Evolutionary conservation across 192 early-diverging fungal genomes (phyloP).

Genomic region (Geranomyces variabilis): DNA sequence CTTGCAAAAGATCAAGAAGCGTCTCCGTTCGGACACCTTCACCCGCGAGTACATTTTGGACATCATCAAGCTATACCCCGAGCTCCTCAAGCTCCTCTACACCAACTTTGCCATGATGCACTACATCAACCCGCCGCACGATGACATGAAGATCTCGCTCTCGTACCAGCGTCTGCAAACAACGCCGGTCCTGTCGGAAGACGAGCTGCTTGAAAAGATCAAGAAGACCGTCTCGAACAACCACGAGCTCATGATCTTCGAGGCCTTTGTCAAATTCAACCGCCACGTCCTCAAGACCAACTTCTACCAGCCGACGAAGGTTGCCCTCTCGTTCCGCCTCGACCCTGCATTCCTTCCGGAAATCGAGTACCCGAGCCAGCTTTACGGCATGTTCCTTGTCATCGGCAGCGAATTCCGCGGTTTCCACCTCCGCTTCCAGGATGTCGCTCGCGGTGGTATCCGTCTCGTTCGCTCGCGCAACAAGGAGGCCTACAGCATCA

Average conservation of each 20-base stretch:
- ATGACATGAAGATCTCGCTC: conserved; percentile 69
- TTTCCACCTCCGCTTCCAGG: conserved; percentile 97
- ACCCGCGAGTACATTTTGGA: conserved; percentile 97
- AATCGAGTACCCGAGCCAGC: conserved; percentile 89
- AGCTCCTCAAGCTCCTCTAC: conserved; percentile 90
- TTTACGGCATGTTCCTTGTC: conserved; percentile 95
- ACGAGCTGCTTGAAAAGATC: conserved; percentile 89
- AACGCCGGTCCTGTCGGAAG: conserved; percentile 74
- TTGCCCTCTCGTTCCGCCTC: conserved; percentile 98
- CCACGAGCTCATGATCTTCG: conserved; percentile 91
- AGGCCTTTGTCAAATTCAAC: conserved; percentile 96
- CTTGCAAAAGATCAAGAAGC: conserved; percentile 96
- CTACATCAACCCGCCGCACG: conserved; percentile 74
- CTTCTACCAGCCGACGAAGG: conserved; percentile 99
- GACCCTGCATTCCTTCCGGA: conserved; percentile 89
- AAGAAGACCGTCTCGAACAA: conserved; percentile 85
- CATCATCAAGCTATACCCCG: conserved; percentile 92
- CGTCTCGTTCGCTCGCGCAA: conserved; percentile 97
- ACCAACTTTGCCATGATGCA: conserved; percentile 93
- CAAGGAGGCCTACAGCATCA: conserved; percentile 95
- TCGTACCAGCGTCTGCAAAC: conserved; percentile 88
- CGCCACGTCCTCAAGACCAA: conserved; percentile 98
- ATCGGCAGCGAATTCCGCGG: conserved; percentile 98
- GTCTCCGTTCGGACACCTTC: conserved; percentile 94
- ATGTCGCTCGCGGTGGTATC: conserved; percentile 98